A percentile compares a stretch with the other conserved stretches of the same genome.
Evolutionary conservation across 331 rosid genomes (phyloP).

Genomic region (Malus hybrid): DNA sequence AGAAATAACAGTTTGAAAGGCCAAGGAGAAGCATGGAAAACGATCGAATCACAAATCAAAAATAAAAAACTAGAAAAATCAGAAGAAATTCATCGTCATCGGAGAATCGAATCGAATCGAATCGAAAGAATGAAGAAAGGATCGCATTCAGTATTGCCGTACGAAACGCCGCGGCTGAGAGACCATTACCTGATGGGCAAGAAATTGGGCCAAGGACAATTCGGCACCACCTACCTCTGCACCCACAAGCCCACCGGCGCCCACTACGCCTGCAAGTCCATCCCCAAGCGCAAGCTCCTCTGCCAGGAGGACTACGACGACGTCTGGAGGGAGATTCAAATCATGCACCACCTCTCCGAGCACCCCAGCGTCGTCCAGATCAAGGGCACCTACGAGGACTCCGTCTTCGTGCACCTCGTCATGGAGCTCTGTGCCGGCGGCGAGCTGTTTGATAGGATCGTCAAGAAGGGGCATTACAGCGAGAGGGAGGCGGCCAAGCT

Average conservation of each 20-base stretch:
- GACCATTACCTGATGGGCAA: slow-evolving; percentile 74
- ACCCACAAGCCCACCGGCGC: slow-evolving; percentile 48
- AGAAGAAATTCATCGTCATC: not conserved
- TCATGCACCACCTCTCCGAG: slow-evolving; percentile 88
- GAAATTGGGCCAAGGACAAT: slow-evolving; percentile 83
- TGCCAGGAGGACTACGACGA: slow-evolving; percentile 72
- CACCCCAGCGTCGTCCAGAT: slow-evolving; percentile 66
- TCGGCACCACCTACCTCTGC: slow-evolving; percentile 65
- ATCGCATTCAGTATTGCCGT: slow-evolving; percentile 43
- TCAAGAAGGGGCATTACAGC: slow-evolving; percentile 78
- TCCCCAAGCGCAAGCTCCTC: slow-evolving; percentile 74
- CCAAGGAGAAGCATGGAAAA: not conserved
- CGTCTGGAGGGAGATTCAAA: slow-evolving; percentile 92
- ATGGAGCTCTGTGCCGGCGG: slow-evolving; percentile 92
- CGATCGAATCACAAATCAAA: not conserved
- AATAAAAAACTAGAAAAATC: not conserved
- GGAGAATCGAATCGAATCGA: not conserved
- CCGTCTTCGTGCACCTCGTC: slow-evolving; percentile 76
- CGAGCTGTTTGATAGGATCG: slow-evolving; percentile 80
- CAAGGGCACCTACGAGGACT: slow-evolving; percentile 73
- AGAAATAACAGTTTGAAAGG: not conserved
- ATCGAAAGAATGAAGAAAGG: not conserved
- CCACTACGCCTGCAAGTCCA: slow-evolving; percentile 70
- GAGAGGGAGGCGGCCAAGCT: slow-evolving; percentile 77
- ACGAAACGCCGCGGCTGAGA: slow-evolving; percentile 57